Percentiles rank a stretch among this genome's conserved stretches.
Conservation (phyloP, 129 eudicot genomes). For the Lonicera japonica region DNA sequence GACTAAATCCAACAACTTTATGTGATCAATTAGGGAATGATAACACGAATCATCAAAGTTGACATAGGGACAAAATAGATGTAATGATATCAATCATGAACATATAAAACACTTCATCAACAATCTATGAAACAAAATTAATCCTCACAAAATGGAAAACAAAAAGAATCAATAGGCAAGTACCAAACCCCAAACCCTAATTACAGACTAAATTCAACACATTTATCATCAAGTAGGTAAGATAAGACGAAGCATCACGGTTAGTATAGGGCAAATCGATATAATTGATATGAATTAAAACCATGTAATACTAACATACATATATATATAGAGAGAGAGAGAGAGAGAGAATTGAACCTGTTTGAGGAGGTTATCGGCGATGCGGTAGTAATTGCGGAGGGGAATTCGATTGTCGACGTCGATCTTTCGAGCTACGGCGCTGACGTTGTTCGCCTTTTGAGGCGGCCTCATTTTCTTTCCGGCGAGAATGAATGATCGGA, state of each 20-base stretch:
- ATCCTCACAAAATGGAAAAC: no score
- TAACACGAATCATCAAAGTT: background rate
- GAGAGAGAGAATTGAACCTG: conserved; percentile 39
- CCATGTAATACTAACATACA: no score
- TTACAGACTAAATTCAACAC: conserved; percentile 6
- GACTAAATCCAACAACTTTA: no score
- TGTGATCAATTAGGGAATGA: background rate
- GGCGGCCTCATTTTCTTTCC: conserved; percentile 58
- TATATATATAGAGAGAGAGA: background rate
- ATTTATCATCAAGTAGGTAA: no score
- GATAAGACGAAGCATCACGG: background rate
- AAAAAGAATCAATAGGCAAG: no score
- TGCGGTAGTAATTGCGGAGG: conserved; percentile 82
- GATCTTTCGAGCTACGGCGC: conserved; percentile 55
- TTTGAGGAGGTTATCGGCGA: conserved; percentile 89
- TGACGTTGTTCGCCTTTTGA: conserved; percentile 43
- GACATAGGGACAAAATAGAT: no score
- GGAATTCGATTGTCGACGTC: conserved; percentile 87
- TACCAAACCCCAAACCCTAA: conserved; percentile 17
- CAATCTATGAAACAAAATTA: no score
- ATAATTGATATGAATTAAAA: no score
- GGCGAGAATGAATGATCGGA: background rate
- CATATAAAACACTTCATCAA: no score
- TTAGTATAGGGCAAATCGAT: no score
- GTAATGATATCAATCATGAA: no score